Percentiles rank a stretch among this genome's conserved stretches.
phyloP scores from a whole-genome alignment of 768 basidiomycete species.

The Sarcodon sp. region DNA sequence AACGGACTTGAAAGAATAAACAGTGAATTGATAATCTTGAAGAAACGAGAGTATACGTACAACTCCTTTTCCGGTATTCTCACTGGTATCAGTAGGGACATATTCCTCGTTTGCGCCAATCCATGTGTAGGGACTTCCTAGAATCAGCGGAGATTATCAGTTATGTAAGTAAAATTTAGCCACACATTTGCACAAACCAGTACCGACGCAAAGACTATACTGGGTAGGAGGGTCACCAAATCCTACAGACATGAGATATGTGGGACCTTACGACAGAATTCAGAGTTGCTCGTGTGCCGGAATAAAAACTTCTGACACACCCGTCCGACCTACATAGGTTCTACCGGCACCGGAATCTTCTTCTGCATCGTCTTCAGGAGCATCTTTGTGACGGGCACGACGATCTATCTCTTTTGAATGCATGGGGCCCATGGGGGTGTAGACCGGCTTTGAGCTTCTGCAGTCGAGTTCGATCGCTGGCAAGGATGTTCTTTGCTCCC shows the following conservation, averaged over 20 bases:
- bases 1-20: constrained; percentile 22
- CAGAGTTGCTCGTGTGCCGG: too few species aligned
- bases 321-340: too few species aligned
- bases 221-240: constrained; percentile 36
- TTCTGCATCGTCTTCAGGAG: too few species aligned
- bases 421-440: constrained; percentile 38
- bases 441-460: constrained; percentile 38
- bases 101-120: constrained; percentile 10
- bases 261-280: constrained; percentile 20
- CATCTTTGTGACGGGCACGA: constrained; percentile 8
- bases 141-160: constrained; percentile 5
- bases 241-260: constrained; percentile 38
- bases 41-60: constrained; percentile 10
- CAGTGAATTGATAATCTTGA: neutral
- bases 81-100: constrained; percentile 7
- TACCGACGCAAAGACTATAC: constrained; percentile 45
- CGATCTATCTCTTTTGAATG: constrained; percentile 17
- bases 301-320: too few species aligned
- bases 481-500: constrained; percentile 30
- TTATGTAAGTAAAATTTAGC: too few species aligned
- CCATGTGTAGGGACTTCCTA: constrained; percentile 14
- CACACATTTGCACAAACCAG: constrained; percentile 20
- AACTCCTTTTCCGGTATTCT: constrained; percentile 9
- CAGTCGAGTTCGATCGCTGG: constrained; percentile 40
- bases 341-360: too few species aligned